Evolutionary conservation across 164 flowering plant species (phyloP), one percentile per base, ranked within the genome.

Genomic region (Houttuynia cordata): DNA sequence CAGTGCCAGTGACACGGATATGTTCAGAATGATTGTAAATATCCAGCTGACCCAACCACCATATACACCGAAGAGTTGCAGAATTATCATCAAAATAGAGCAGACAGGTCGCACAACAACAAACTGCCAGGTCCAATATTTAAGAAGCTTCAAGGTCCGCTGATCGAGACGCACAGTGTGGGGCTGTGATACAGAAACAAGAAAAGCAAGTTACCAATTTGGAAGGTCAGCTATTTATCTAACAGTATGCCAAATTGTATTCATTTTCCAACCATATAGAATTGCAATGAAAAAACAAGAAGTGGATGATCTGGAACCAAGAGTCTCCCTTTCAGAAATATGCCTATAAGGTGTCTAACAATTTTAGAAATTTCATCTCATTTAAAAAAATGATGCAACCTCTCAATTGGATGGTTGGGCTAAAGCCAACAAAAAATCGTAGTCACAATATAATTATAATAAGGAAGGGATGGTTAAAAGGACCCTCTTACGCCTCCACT

Each of bases 51-150:
- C 63, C 94, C 95, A 86, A 75, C 80, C 77, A 0, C 88, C 82
- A 69, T 93, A 93, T 23, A 81, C 22, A 57, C 88, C 92, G 55
- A 93, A 71, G 67, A 81, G 62, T 66, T 91, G 97, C 57, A 94
- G 72, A 1, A 76, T 24, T 68, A 94, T 83, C 97, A 94, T 91
- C 79, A 91, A 68, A 62, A 88, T 40, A 57, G 99, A 86, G 71
- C 90, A 88, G 40, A 84, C 72, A 15, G 97, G 99, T 52, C 99
- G 90, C 59, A 87, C 74, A 51, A 85, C 61, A 19, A 88, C 97
- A 75, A 94, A 94, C 71, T 94, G 99, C 99, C 99, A 94, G 66
- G 97, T 88, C 95, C 96, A 90, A 54, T 75, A 64, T 67, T 94
- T 94, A 51, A 94, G 84, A 42, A 78, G 95, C 78, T 72, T 86